Base-by-base conservation (phyloP, 1,284 basidiomycete species). In the Tylopilus sp. region DNA sequence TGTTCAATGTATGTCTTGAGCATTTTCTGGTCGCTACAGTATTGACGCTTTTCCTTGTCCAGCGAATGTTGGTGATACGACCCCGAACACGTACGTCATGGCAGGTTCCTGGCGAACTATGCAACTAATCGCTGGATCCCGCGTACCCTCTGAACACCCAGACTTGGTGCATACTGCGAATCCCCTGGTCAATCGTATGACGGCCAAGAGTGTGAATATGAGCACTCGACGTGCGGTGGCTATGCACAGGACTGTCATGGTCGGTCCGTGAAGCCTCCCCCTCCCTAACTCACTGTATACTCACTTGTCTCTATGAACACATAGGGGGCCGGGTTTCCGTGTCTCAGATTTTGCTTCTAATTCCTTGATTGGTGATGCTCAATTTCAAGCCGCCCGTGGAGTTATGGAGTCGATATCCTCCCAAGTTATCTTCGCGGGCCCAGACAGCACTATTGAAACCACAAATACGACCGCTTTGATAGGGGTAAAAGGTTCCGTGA, bases 1-100 rank as follows among this genome's bases (percentile, higher is more conserved):
- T 73, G 82, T 87, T 18, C 91, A 94, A 81, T 84, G 91, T 91
- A 74, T 67, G 82, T 72, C 51, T 63, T 56, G 19, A 4, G 1
- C 32, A 38, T 52, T 9, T 36, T 9, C 7, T 60, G 13, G 15
- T 51, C 49, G 49, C 13, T 47, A n/a, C 12, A 15, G 44, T 22
- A 26, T 56, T 73, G 52, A 72, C 29, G 0, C 19, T 18, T 4
- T 49, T 56, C 32, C 51, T 32, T 57, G 51, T 15, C 36, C 64
- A 92, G 91, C 91, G 24, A 92, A 92, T 67, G 91, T 94, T 36
- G 92, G 92, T 5, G 92, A 94, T 72, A 92, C 90, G 12, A 90
- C 84, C 67, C 92, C 92, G 8, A 94, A 94, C 74, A 93, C 90
- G 90, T 91, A 66, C 73, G 90, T 82, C 57, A 26, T 41, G 10